These are phyloP conservation scores for Rhizoclosmatium sp. DNA, from an alignment of 192 early-diverging fungal species.

Conservation along the genomic window DNA sequence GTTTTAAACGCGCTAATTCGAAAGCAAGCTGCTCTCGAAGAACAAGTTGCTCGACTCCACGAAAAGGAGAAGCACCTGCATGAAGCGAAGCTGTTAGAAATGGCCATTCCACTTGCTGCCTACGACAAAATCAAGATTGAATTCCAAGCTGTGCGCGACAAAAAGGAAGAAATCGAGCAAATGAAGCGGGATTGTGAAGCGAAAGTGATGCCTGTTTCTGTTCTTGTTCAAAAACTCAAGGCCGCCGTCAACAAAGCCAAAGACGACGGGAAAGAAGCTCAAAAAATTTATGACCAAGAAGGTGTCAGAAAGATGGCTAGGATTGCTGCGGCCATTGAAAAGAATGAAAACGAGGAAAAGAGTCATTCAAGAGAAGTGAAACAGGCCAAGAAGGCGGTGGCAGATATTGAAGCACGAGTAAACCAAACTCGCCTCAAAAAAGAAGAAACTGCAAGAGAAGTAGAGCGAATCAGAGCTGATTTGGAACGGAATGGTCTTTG, in stretches of 20 bases:
- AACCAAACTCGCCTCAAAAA: constrained; percentile 46
- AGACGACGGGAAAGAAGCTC: background rate
- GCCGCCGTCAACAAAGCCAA: constrained; percentile 12
- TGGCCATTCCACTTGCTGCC: constrained; percentile 67
- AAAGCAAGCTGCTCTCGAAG: constrained; percentile 75
- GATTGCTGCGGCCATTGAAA: background rate
- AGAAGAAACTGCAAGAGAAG: constrained; percentile 49
- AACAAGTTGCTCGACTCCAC: constrained; percentile 77
- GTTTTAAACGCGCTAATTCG: constrained; percentile 70
- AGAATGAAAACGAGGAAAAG: constrained; percentile 6
- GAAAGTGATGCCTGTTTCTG: constrained; percentile 7
- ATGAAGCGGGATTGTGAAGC: constrained; percentile 24
- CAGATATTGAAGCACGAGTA: constrained; percentile 40
- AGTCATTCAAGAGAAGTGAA: constrained; percentile 12
- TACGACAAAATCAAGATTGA: constrained; percentile 66
- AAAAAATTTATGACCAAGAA: constrained; percentile 13
- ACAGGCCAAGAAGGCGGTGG: constrained; percentile 28
- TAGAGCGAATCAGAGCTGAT: constrained; percentile 53
- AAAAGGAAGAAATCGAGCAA: constrained; percentile 9
- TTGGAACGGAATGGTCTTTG: constrained; percentile 49
- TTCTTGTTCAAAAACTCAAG: constrained; percentile 46
- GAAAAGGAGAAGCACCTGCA: constrained; percentile 73
- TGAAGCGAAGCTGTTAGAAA: constrained; percentile 66
- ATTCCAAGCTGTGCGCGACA: constrained; percentile 52
- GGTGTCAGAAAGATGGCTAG: constrained; percentile 5